Evolutionary conservation across 2,329 filamentous ascomycete species (phyloP), one percentile per base, ranked within the genome.

Genomic region (Coccinonectria pachysandricola): DNA sequence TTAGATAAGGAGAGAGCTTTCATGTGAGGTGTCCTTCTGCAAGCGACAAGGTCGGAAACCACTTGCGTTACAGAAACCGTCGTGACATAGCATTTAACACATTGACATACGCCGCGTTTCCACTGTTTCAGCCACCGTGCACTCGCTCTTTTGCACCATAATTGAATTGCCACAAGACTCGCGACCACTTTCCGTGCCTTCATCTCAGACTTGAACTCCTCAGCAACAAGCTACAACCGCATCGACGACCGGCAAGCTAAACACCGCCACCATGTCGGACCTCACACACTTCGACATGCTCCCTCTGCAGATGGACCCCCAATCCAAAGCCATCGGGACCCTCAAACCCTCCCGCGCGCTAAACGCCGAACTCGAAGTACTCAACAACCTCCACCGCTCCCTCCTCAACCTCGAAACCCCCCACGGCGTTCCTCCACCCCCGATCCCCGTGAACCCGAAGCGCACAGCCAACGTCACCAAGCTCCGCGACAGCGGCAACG

Each of bases 371-470:
- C 75, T 95, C 41, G 59, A 68, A 17, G 63, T 75, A 21, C 75
- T 96, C 35, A 95, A 94, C 66, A 50, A 57, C 26, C 73, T 95
- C 26, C 83, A 93, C 72, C 75, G 75, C 42, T 56, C 70, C 21
- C 71, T 96, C 34, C 64, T 91, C 43, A 57, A 58, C 29, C 28
- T 50, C 33, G 54, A 56, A 8, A 40, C 41, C 7, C 71, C 85
- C 5, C 68, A 72, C 32, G 67, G 60, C 24, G 64, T 85, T 12
- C 88, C 88, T 0, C 86, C 87, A 5, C 81, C 88, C 0, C 91
- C 91, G 0, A 70, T 93, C 21, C 87, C 87, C 33, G 79, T 95
- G 36, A 92, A 94, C 65, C 87, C 85, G 26, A 94, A 95, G 62
- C 84, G 88, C 49, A 78, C 72, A 40, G 85, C 83, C 18, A 76